Conservation (phyloP, 2,329 filamentous ascomycete species). For the Dactylellina drechsleri region DNA sequence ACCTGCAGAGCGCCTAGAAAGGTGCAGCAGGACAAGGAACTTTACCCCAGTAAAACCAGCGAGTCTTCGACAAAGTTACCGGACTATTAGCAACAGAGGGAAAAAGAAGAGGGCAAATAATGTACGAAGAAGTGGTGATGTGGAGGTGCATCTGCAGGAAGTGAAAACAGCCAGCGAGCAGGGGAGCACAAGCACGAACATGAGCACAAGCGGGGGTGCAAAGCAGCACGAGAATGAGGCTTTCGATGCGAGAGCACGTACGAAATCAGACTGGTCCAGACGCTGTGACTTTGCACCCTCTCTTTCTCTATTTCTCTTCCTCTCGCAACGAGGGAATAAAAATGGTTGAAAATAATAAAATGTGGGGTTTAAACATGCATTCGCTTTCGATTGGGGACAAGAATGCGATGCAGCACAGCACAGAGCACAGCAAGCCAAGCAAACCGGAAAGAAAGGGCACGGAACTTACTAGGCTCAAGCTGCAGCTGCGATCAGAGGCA, state of each 20-base stretch:
- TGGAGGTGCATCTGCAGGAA: conserved; percentile 53
- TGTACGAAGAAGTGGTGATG: conserved; percentile 31
- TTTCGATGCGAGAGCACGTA: conserved; percentile 51
- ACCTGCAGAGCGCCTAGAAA: conserved; percentile 46
- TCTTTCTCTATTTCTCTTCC: neutral
- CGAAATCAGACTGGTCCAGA: conserved; percentile 52
- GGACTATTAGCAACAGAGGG: conserved; percentile 3
- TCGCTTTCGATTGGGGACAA: neutral
- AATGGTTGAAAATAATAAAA: neutral
- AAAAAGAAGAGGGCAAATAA: conserved; percentile 2
- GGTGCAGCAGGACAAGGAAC: conserved; percentile 43
- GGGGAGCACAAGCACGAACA: conserved; percentile 21
- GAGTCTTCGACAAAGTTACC: neutral
- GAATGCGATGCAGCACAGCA: conserved; percentile 24
- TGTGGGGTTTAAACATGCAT: conserved; percentile 4
- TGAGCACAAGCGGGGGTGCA: conserved; percentile 19
- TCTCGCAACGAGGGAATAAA: neutral
- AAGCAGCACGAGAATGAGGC: conserved; percentile 35
- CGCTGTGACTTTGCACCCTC: conserved; percentile 15
- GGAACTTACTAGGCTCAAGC: conserved; percentile 21
- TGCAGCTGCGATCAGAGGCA: conserved; percentile 21
- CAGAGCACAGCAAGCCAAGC: conserved; percentile 2
- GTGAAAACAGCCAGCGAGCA: conserved; percentile 49
- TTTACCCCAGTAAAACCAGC: conserved; percentile 17
- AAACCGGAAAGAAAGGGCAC: neutral